Conservation (phyloP, 129 eudicot genomes). For the Ambrosia trifida region DNA sequence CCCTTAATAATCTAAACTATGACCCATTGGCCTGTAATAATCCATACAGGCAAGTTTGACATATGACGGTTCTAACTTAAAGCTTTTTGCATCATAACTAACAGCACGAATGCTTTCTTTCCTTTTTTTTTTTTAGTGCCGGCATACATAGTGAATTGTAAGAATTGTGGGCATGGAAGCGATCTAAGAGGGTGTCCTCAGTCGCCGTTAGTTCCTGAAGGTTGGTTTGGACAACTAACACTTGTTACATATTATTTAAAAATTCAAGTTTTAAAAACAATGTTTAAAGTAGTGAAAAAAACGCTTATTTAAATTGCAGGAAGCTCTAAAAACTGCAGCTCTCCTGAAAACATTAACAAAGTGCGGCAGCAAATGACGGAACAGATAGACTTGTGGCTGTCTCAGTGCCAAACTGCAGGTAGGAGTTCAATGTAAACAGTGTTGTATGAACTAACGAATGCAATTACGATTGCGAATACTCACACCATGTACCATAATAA, state of each 20-base stretch:
- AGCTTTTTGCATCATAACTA: constrained; percentile 13
- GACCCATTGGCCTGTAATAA: too few species aligned
- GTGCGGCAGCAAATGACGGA: constrained; percentile 64
- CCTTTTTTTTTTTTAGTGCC: constrained; percentile 60
- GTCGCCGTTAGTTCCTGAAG: constrained; percentile 80
- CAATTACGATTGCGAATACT: not conserved
- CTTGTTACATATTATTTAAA: not conserved
- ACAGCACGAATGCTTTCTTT: not conserved
- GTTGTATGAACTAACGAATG: not conserved
- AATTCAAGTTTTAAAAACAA: not conserved
- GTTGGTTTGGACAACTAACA: constrained; percentile 39
- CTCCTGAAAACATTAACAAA: constrained; percentile 84
- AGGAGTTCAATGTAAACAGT: constrained; percentile 45
- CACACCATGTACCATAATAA: not conserved
- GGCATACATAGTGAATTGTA: constrained; percentile 66
- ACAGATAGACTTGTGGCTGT: constrained; percentile 87
- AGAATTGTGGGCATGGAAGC: constrained; percentile 91
- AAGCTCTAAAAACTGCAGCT: constrained; percentile 63
- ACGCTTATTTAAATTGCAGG: constrained; percentile 44
- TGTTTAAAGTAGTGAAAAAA: not conserved
- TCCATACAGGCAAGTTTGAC: too few species aligned
- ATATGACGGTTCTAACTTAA: too few species aligned
- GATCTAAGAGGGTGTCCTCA: constrained; percentile 98
- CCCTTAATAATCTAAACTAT: too few species aligned
- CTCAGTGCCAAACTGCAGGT: constrained; percentile 60